Base-by-base conservation (phyloP, 139 green algal genomes). In the Haematococcus lacustris region DNA sequence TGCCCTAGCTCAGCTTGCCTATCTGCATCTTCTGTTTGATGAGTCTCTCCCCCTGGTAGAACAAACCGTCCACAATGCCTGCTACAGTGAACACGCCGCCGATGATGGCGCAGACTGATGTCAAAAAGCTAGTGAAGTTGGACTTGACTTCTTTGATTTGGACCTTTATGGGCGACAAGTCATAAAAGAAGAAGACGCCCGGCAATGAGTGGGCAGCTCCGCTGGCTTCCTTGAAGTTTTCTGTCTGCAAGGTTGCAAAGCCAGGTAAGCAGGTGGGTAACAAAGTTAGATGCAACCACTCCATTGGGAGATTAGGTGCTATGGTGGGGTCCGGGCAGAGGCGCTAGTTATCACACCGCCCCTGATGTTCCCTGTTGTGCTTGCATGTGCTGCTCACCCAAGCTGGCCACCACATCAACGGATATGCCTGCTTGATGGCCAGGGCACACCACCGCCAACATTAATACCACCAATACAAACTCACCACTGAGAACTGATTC, bases 141-240 rank as follows among this genome's bases (percentile, higher is more conserved):
- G 81, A 80, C 9, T 41, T 38, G n/a, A 40, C 60, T 51, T 81
- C 79, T 57, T 51, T 41, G 32, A 85, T 74, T 6, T 51, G 67
- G 25, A 92, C 92, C 84, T 96, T 96, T 79, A 99, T 96, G 47
- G 95, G 92, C 0, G 89, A 96, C 3, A 98, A 84, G 73, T 99
- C 95, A 64, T 98, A 98, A 80, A 97, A 99, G 75, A 99, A 94
- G 73, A 98, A 99, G 0, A 98, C 86, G 43, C 95, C 95, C 3
- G 94, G 93, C 51, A 95, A 78, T 21, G 34, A 80, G 26, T 64
- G 53, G 53, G 23, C 53, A 64, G 23, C 53, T 9, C 53, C 21
- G 21, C 33, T 23, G 23, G 30, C 23, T 26, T 64, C 53, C 21
- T 26, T 30, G 26, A 64, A 64, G 53, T 64, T 64, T 26, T 64